Base-by-base conservation (phyloP, 2,329 filamentous ascomycete species). In the Clathrospora elynae region DNA sequence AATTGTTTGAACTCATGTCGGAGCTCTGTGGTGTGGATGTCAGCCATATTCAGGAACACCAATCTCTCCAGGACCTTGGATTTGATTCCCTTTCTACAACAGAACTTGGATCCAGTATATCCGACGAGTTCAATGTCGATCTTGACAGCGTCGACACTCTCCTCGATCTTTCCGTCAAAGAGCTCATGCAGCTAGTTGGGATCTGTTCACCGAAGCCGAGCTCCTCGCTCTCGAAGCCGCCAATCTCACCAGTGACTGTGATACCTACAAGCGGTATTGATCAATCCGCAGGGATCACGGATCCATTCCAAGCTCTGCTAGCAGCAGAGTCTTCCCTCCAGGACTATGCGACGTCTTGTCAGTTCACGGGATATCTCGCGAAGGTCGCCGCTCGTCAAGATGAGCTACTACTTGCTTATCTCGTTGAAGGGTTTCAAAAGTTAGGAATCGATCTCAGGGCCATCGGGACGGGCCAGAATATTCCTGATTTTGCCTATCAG, bases 401-500 rank as follows among this genome's bases (percentile, higher is more conserved):
- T 25, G 46, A 51, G 25, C 33, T 57, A 19, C 26, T 46, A 2
- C 32, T 55, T 12, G 51, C 48, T 14, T 57, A 53, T 34, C 45
- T 57, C 8, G 12, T 49, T 8, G 51, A 55, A 31, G 53, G 26
- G 8, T 46, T 57, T n/a, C 11, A 32, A 13, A 35, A 35, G 12
- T 22, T 57, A 11, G 51, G 46, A 3, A 11, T 49, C 17, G 28
- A 50, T 30, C 19, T 57, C 8, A 23, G 11, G 4, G 5, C 26
- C 3, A 18, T 52, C n/a, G 9, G 16, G 4, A 18, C n/a, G 9
- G 48, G 45, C n/a, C 28, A 33, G 6, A 24, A 29, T 3, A 26
- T 55, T n/a, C 34, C 52, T 13, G 5, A 13, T 5, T 23, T 50
- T 11, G 10, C 13, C 3, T 39, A 49, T 23, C 43, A 46, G 9